phyloP scores from a whole-genome alignment of 2,329 filamentous ascomycete genomes.

The Diplodia sapinea region DNA sequence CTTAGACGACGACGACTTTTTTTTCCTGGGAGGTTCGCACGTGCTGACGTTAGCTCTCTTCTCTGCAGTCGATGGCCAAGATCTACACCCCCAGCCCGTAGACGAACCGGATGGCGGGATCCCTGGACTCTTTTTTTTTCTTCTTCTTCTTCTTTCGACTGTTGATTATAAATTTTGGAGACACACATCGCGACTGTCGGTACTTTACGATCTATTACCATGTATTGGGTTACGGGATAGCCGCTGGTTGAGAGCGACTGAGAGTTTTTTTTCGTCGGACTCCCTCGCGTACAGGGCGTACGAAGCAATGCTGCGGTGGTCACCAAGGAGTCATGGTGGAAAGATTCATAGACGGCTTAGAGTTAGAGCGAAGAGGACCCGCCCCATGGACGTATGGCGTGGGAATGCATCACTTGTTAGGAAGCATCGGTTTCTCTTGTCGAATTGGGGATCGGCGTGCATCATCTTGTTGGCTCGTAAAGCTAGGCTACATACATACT shows the following conservation, averaged over 20 bases:
- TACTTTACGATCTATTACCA: not conserved
- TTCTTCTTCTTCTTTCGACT: not conserved
- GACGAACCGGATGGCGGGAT: not conserved
- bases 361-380: not conserved
- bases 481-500: too few species aligned
- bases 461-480: too few species aligned
- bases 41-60: not conserved
- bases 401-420: too few species aligned
- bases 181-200: not conserved
- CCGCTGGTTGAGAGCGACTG: not conserved
- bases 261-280: not conserved
- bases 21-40: too few species aligned
- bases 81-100: conserved; percentile 17
- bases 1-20: not conserved
- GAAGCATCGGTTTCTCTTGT: too few species aligned
- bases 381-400: too few species aligned
- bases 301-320: not conserved
- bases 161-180: conserved; percentile 13
- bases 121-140: too few species aligned
- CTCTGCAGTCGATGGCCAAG: conserved; percentile 18
- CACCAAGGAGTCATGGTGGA: not conserved
- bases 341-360: not conserved
- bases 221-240: not conserved
- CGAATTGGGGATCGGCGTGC: too few species aligned
- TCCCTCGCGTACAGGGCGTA: not conserved